Percentiles rank a stretch among this genome's conserved stretches.
These are phyloP conservation scores for Neonectria magnoliae DNA, from an alignment of 2,329 filamentous ascomycete species.

Conservation along the genomic window DNA sequence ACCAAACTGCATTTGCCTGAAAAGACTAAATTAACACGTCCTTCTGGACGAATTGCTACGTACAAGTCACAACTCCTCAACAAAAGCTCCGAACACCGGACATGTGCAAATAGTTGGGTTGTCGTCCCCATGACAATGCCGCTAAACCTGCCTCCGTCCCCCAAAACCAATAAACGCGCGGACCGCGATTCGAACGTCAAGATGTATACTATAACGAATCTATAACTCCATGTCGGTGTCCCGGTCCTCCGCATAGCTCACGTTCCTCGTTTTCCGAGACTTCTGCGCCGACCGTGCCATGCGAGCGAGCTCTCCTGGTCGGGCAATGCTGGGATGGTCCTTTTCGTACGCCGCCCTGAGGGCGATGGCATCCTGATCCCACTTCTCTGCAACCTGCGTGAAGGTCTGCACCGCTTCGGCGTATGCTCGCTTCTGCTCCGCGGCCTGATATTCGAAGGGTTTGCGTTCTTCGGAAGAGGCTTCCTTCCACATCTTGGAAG, in stretches of 20 bases:
- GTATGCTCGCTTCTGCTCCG: slow-evolving; percentile 75
- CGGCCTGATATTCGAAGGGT: slow-evolving; percentile 81
- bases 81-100: slow-evolving; percentile 23
- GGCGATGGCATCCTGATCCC: slow-evolving; percentile 74
- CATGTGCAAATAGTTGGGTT: not conserved
- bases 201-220: slow-evolving; percentile 8
- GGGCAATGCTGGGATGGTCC: slow-evolving; percentile 55
- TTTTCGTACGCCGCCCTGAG: slow-evolving; percentile 63
- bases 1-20: not conserved
- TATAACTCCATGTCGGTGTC: slow-evolving; percentile 43
- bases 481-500: slow-evolving; percentile 92
- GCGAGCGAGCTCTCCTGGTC: slow-evolving; percentile 36
- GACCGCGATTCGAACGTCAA: not conserved
- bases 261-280: slow-evolving; percentile 42
- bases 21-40: not conserved
- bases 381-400: slow-evolving; percentile 70
- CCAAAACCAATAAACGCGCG: slow-evolving; percentile 1
- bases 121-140: not conserved
- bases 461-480: slow-evolving; percentile 74
- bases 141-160: not conserved
- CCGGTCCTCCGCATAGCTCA: slow-evolving; percentile 51
- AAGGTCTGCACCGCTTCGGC: slow-evolving; percentile 66
- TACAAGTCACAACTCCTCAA: slow-evolving; percentile 16
- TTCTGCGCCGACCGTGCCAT: slow-evolving; percentile 25
- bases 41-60: not conserved